These are phyloP conservation scores for Clonostachys rosea DNA, from an alignment of 2,329 filamentous ascomycete genomes.

Conservation along the genomic window DNA sequence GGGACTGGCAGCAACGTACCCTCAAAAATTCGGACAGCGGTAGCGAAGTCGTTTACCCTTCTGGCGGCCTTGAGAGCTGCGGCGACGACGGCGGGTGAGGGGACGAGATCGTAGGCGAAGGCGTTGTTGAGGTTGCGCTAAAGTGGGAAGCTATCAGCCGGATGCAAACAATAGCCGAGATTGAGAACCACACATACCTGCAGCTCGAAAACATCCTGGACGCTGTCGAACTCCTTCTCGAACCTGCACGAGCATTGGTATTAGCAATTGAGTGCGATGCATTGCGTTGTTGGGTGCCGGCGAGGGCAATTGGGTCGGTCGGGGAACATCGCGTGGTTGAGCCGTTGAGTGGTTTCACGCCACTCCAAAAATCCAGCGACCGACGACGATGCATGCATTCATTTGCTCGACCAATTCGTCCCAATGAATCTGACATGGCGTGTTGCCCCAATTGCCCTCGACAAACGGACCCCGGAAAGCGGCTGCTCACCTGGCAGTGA, in stretches of 20 bases:
- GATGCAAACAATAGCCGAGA: slow-evolving; percentile 17
- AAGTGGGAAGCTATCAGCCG: slow-evolving; percentile 8
- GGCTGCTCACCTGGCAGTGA: slow-evolving; percentile 80
- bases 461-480: background rate
- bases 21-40: slow-evolving; percentile 97
- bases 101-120: slow-evolving; percentile 99
- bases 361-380: background rate
- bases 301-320: too few species aligned
- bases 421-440: too few species aligned
- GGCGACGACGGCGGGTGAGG: slow-evolving; percentile 83
- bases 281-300: too few species aligned
- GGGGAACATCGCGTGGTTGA: slow-evolving; percentile 3
- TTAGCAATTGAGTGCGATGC: slow-evolving; percentile 17
- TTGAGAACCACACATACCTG: slow-evolving; percentile 61
- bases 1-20: slow-evolving; percentile 50
- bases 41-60: slow-evolving; percentile 97
- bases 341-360: too few species aligned
- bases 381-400: too few species aligned
- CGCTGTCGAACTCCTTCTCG: slow-evolving; percentile 97
- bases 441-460: background rate
- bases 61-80: slow-evolving; percentile 91
- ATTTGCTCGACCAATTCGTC: too few species aligned
- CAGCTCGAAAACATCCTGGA: slow-evolving; percentile 99
- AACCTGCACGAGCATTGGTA: slow-evolving; percentile 57
- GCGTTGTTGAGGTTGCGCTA: slow-evolving; percentile 97